A percentile compares a stretch with the other conserved stretches of the same genome.
Evolutionary conservation across 495 filamentous ascomycete species (phyloP).

Genomic region (Podospora appendiculata): DNA sequence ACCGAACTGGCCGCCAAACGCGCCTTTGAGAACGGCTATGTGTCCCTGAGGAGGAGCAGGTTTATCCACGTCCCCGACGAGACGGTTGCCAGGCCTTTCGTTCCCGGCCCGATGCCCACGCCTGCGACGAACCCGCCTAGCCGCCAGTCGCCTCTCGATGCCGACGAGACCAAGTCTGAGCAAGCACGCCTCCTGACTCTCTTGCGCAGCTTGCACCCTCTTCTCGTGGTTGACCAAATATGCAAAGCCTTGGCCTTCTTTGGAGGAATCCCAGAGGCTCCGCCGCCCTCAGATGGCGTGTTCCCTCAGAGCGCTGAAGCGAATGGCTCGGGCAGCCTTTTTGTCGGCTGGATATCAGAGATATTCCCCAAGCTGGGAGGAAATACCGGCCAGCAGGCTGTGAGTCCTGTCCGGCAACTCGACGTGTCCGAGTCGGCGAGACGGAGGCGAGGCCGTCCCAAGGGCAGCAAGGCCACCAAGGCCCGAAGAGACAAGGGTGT

Average conservation of each 20-base stretch:
- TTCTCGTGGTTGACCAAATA: conserved; percentile 48
- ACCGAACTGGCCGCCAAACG: conserved; percentile 44
- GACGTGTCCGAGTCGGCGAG: conserved; percentile 17
- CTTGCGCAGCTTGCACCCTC: conserved; percentile 42
- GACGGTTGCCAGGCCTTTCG: conserved; percentile 13
- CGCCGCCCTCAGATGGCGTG: conserved; percentile 40
- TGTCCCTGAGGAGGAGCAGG: conserved; percentile 39
- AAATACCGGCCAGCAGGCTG: conserved; percentile 10
- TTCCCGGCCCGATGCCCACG: conserved; percentile 4
- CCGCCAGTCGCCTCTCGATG: conserved; percentile 25
- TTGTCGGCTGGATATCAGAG: conserved; percentile 51
- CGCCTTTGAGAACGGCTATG: conserved; percentile 43
- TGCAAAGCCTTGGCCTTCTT: conserved; percentile 52
- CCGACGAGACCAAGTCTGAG: conserved; percentile 45
- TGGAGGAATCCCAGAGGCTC: conserved; percentile 48
- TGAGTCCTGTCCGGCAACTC: conserved; percentile 16
- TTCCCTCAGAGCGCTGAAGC: conserved; percentile 48
- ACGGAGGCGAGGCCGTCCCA: conserved; percentile 42
- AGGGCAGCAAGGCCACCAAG: conserved; percentile 44
- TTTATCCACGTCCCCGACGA: conserved; percentile 26
- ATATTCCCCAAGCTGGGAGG: conserved; percentile 44
- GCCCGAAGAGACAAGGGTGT: conserved; percentile 42
- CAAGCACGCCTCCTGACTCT: conserved; percentile 48
- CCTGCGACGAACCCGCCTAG: conserved; percentile 1
- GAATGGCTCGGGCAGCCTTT: conserved; percentile 46